Conservation (phyloP, 768 basidiomycete species). For the Amanita phalloides region DNA sequence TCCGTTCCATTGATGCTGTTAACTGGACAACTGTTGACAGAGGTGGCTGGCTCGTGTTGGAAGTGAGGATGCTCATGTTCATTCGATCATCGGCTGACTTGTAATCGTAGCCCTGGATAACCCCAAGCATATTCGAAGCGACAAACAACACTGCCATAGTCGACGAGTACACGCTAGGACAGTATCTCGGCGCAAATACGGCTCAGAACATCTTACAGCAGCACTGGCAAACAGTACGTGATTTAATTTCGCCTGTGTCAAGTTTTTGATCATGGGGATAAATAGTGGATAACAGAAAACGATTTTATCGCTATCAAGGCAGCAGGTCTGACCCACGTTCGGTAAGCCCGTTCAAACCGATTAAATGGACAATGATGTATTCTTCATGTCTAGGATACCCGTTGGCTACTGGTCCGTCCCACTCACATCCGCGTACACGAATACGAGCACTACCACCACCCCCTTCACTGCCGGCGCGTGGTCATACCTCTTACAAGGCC, state of each 20-base stretch:
- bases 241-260: not conserved
- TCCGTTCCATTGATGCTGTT: not conserved
- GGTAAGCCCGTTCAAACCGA: conserved; percentile 25
- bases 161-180: conserved; percentile 55
- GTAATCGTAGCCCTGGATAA: conserved; percentile 58
- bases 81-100: not conserved
- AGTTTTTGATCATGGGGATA: conserved; percentile 1
- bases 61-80: conserved; percentile 20
- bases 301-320: conserved; percentile 56
- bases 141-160: conserved; percentile 45
- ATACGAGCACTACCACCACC: conserved; percentile 30
- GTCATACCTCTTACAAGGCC: conserved; percentile 53
- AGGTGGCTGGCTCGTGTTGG: conserved; percentile 56
- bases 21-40: conserved; percentile 16
- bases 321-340: conserved; percentile 64
- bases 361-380: not conserved
- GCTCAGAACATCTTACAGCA: conserved; percentile 32
- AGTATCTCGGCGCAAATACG: conserved; percentile 31
- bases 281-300: conserved; percentile 52
- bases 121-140: conserved; percentile 59
- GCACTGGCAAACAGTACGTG: conserved; percentile 45
- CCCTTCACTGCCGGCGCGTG: conserved; percentile 60
- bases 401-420: conserved; percentile 78
- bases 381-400: conserved; percentile 39
- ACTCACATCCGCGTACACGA: conserved; percentile 41